Conservation (phyloP, 2,329 filamentous ascomycete species). For the Hypoxylon sp. region DNA sequence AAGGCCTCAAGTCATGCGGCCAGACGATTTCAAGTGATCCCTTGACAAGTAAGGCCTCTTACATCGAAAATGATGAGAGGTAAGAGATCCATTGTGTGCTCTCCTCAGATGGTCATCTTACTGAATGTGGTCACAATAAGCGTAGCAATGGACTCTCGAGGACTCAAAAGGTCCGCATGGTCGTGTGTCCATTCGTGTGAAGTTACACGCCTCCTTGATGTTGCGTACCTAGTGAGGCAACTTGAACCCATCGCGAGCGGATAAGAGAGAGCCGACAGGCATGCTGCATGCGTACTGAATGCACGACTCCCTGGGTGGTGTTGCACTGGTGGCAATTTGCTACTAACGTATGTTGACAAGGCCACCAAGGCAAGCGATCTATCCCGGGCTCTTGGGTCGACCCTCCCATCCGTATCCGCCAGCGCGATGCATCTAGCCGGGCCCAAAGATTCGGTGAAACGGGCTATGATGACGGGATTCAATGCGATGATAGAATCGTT, state of each 20-base stretch:
- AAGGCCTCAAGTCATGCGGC: conserved; percentile 4
- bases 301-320: conserved; percentile 8
- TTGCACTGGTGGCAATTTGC: conserved; percentile 19
- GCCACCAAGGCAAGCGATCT: conserved; percentile 15
- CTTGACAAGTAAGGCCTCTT: conserved; percentile 17
- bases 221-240: conserved; percentile 18
- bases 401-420: conserved; percentile 12
- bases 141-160: conserved; percentile 9
- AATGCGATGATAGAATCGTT: conserved; percentile 34
- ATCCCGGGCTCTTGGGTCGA: conserved; percentile 37
- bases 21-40: conserved; percentile 1
- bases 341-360: conserved; percentile 16
- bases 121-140: conserved; percentile 22
- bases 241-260: conserved; percentile 17
- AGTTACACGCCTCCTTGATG: conserved; percentile 23
- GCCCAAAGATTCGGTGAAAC: conserved; percentile 38
- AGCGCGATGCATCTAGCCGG: conserved; percentile 37
- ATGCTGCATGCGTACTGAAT: conserved; percentile 18
- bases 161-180: conserved; percentile 7
- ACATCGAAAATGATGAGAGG: conserved; percentile 11
- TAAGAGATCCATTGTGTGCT: conserved; percentile 19
- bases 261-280: conserved; percentile 14
- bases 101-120: conserved; percentile 11
- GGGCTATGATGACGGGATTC: conserved; percentile 33
- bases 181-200: conserved; percentile 10